Evolutionary conservation across 441 rosid species (phyloP), one percentile per base, ranked within the genome.

Genomic region (Hypseocharis bilobata): DNA sequence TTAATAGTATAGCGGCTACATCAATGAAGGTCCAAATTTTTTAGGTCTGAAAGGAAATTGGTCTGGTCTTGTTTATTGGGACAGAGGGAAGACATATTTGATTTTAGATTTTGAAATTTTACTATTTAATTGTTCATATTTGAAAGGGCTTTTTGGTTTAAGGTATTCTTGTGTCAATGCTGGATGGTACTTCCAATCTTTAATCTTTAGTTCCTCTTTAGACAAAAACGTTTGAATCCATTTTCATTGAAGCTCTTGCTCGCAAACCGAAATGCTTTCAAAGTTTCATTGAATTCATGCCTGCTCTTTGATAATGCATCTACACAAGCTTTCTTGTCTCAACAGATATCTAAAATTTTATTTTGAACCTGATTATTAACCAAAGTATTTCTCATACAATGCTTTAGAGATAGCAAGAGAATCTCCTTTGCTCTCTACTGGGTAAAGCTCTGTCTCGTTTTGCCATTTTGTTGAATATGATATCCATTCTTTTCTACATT

Each of bases 401-500:
- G 69, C 66, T 72, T 76, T 84, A 40, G 96, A 82, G 55, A 90
- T 82, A 17, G 83, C 76, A 23, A 84, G 74, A 54, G 88, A 79
- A 69, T 87, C 82, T 58, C 97, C 97, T 73, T 36, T 69, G 47
- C 86, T 91, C 49, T 70, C 84, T 34, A 80, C 83, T 0, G 89
- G 77, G 76, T 92, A 87, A 16, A 67, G 49, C 69, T 87, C 68
- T 4, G 76, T 67, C 55, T 76, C 85, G 59, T 75, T 76, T 78
- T 88, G 95, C 97, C 97, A 93, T 65, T 74, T 74, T 69, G 79
- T 84, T 42, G 96, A 90, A 76, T 66, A 83, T 13, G 76, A 72
- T 69, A 92, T 76, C 95, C 96, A 90, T 68, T 83, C 80, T 75
- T 80, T 74, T 63, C 87, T 77, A 97, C 96, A 92, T 59, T 77